A percentile compares a stretch with the other conserved stretches of the same genome.
Evolutionary conservation across 2,329 filamentous ascomycete species (phyloP).

Genomic region (Plenodomus lindquistii): DNA sequence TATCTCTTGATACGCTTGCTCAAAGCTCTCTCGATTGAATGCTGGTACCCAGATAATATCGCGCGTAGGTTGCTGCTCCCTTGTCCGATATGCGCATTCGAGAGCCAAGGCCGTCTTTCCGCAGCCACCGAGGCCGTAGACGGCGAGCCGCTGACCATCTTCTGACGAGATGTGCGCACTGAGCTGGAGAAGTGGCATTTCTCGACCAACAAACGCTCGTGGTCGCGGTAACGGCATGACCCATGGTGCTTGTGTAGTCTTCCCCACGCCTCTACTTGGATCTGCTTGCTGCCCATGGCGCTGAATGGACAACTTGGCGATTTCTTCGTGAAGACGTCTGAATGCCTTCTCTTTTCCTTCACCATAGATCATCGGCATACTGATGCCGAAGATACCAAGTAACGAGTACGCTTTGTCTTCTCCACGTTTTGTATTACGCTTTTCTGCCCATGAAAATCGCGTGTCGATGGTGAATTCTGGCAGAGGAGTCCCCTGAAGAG

Average conservation of each 20-base stretch:
- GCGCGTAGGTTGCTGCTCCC: background rate
- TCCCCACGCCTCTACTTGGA: background rate
- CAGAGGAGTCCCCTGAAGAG: constrained; percentile 8
- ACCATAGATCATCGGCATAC: constrained; percentile 17
- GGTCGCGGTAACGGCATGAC: background rate
- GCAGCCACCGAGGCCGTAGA: background rate
- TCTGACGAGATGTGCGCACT: background rate
- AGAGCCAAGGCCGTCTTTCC: background rate
- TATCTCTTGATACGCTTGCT: background rate
- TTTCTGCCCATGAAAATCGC: constrained; percentile 28
- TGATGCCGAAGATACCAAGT: constrained; percentile 27
- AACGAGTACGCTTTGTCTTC: constrained; percentile 31
- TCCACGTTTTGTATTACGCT: constrained; percentile 21
- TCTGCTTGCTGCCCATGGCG: constrained; percentile 1
- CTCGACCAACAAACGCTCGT: background rate
- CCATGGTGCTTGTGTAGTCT: background rate
- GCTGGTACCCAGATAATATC: background rate
- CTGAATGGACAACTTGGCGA: constrained; percentile 12
- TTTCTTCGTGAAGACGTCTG: constrained; percentile 16
- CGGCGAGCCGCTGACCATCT: background rate
- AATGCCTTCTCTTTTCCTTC: constrained; percentile 22
- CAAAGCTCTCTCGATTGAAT: background rate
- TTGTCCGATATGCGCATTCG: background rate
- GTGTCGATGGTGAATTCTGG: constrained; percentile 17
- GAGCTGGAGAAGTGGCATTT: background rate